Evolutionary conservation across 1,139 yeast genomes (phyloP), one percentile per base, ranked within the genome.

Genomic region (Spencermartinsiella ligniputridi): DNA sequence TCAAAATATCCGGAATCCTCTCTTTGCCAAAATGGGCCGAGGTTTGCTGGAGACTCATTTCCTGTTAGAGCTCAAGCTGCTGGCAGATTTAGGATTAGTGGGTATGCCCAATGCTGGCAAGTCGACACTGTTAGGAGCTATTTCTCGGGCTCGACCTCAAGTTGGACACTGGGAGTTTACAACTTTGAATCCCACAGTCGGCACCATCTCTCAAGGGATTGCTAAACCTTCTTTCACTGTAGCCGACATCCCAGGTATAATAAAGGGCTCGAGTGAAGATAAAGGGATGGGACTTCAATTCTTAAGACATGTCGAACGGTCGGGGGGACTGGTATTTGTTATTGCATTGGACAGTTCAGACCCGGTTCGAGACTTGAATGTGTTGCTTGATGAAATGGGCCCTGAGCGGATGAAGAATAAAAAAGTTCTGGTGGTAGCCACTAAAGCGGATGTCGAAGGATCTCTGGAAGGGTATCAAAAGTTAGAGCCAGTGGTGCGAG

Each of bases 151-250:
- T 0, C 74, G 83, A 47, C 97, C 98, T 1, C 71, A 89, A 48
- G 88, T 92, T 11, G 98, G 97, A 0, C 95, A 89, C 63, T 92
- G 97, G 97, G 95, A 86, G 60, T 92, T 92, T 61, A 92, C 98
- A 0, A 92, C 98, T 1, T 68, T 92, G 46, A 88, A 82, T 52
- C 98, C 98, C 0, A 83, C 92, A 0, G 79, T 92, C 37, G 98
- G 98, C 2, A 90, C 97, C 0, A 85, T 92, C 16, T 72, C 75
- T 41, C 67, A 81, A 29, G 76, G 83, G 1, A 75, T 83, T 3
- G 87, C 83, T 50, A 75, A 76, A 50, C 83, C 88, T 1, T 56
- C 64, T 9, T 89, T 90, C 61, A 87, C 97, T 0, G 97, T 92
- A 1, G 97, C 97, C 1, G 98, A 92, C 68, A 92, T 92, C 49